These are phyloP conservation scores for Triticum urartu DNA, from an alignment of 176 grass and related monocot genomes.

Conservation along the genomic window DNA sequence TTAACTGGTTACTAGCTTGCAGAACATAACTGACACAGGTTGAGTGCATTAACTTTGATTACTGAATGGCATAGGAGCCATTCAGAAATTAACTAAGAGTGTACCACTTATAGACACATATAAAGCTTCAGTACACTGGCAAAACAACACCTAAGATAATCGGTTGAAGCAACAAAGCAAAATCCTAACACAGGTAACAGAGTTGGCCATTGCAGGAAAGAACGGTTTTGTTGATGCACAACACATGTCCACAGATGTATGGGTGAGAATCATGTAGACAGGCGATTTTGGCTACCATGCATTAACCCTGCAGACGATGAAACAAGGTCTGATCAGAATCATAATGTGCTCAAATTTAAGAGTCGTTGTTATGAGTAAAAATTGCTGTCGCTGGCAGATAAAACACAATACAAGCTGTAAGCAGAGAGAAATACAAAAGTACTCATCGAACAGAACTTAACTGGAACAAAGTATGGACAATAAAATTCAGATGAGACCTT, in stretches of 20 bases:
- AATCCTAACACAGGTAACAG: background rate
- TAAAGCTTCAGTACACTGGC: background rate
- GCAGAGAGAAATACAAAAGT: background rate
- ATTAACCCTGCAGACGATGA: background rate
- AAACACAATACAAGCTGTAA: background rate
- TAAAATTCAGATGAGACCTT: background rate
- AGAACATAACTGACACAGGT: background rate
- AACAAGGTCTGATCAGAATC: background rate
- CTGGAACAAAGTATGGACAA: background rate
- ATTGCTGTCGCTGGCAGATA: background rate
- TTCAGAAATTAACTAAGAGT: background rate
- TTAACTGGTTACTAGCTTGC: background rate
- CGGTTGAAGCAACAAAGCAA: background rate
- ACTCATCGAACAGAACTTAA: background rate
- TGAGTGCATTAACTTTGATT: background rate
- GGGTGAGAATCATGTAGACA: background rate
- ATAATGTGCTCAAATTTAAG: background rate
- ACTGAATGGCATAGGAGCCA: background rate
- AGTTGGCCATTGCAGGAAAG: background rate
- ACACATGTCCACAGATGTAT: background rate
- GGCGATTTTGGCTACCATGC: background rate
- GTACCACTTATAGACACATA: background rate
- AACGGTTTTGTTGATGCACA: background rate
- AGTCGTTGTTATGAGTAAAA: background rate
- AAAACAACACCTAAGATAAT: background rate